These are phyloP conservation scores for Boletus sp. DNA, from an alignment of 768 basidiomycete genomes.

Conservation along the genomic window DNA sequence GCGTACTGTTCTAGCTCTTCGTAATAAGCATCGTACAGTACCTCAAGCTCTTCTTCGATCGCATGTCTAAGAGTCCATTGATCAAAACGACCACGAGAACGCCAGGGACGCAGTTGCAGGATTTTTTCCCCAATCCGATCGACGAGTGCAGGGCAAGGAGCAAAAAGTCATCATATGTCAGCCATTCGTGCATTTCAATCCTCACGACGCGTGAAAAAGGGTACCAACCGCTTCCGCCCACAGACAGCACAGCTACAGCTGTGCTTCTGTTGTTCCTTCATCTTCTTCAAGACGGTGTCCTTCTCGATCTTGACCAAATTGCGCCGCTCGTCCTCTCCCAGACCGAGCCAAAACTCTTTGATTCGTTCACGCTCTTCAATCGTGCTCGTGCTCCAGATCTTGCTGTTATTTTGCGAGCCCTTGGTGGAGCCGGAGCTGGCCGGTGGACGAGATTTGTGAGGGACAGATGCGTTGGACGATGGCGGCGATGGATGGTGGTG, in stretches of 20 bases:
- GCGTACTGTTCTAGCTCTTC: constrained; percentile 99
- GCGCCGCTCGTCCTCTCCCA: constrained; percentile 88
- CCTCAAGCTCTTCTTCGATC: constrained; percentile 99
- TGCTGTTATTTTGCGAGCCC: constrained; percentile 50
- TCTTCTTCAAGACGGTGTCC: constrained; percentile 94
- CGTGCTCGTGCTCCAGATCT: constrained; percentile 94
- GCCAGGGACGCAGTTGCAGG: constrained; percentile 2
- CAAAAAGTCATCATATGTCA: constrained; percentile 22
- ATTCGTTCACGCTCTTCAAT: constrained; percentile 94
- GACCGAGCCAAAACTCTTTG: constrained; percentile 94
- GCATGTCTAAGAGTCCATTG: constrained; percentile 61
- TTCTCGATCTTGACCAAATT: constrained; percentile 97
- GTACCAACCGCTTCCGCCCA: constrained; percentile 88
- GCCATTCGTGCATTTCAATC: constrained; percentile 12
- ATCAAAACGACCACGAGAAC: constrained; percentile 13
- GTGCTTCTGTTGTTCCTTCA: constrained; percentile 99
- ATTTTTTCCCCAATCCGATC: constrained; percentile 21
- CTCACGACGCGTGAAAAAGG: constrained; percentile 28
- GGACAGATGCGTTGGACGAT: constrained; percentile 33
- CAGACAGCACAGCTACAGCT: constrained; percentile 95
- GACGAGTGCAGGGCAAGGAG: constrained; percentile 12
- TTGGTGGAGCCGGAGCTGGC: constrained; percentile 25
- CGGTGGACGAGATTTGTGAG: constrained; percentile 32
- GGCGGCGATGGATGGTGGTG: constrained; percentile 53
- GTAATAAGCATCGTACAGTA: constrained; percentile 99